Base-by-base conservation (phyloP, 306 rosid genomes). In the Acacia confusa region DNA sequence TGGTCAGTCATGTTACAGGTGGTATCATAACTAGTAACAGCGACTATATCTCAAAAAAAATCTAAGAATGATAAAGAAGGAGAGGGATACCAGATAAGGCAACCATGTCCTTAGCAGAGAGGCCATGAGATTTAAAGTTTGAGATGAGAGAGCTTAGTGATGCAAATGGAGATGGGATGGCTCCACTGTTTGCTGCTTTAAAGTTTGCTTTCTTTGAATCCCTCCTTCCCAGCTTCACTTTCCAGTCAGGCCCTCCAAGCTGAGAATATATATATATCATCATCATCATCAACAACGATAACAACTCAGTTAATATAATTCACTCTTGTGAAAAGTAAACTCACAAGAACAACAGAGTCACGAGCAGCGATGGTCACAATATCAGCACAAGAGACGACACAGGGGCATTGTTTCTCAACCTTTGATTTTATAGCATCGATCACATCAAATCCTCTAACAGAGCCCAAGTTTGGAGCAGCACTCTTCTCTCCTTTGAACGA, bases 161-260 rank as follows among this genome's bases (percentile, higher is more conserved):
- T 7, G 87, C 79, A 32, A 85, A 57, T 2, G 92, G 92, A 64
- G 95, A 38, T 74, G 98, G 98, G 64, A 94, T 72, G 6, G 72
- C 91, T 30, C 94, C 97, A 71, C 68, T 90, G 72, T 82, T 87
- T 1, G 97, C 95, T 8, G 77, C 97, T 0, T 69, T 24, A 7
- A 89, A 67, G 76, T 88, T 92, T 0, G 97, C 90, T 32, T 97
- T 90, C 66, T 85, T 88, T 0, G 98, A 88, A 86, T 94, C 98
- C 78, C 97, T 91, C 84, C 98, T 94, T 86, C 98, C 98, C 32
- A 90, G 79, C 74, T 88, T 91, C 14, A 92, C 97, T 3, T 82
- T 40, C 97, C 97, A 94, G 69, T 64, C 55, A 4, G 98, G 97
- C n/a, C 98, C 98, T 79, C 97, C 94, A 72, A 94, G 96, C 98